Evolutionary conservation across 305 asterid species (phyloP).

Genomic region (Caryopteris hybrid): DNA sequence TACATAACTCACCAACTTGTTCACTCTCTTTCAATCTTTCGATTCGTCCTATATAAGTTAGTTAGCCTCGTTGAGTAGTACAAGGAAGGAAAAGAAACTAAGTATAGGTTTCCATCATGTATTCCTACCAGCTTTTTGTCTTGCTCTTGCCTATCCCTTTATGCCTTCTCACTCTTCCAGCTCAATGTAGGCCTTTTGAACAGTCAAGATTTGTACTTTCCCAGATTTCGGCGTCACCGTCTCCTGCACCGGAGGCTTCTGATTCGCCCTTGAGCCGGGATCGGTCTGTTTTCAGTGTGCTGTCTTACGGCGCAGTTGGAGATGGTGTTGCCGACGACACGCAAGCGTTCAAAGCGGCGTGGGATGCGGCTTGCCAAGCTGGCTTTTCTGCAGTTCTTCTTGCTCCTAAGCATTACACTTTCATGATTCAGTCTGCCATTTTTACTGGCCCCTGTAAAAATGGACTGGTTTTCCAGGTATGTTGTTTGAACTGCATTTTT

Average conservation of each 20-base stretch:
- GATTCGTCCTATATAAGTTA: constrained; percentile 1
- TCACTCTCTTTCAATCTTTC: background rate
- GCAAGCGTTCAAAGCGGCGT: constrained; percentile 61
- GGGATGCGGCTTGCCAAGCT: constrained; percentile 73
- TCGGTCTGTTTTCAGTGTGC: constrained; percentile 45
- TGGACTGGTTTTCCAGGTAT: constrained; percentile 49
- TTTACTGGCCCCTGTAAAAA: constrained; percentile 74
- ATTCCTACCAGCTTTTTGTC: constrained; percentile 7
- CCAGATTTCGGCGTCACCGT: constrained; percentile 47
- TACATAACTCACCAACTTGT: constrained; percentile 33
- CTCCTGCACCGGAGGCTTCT: constrained; percentile 34
- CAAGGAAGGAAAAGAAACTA: no score
- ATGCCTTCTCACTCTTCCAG: constrained; percentile 15
- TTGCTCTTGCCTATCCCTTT: constrained; percentile 25
- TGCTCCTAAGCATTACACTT: constrained; percentile 43
- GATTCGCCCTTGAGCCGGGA: background rate
- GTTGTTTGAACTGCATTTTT: background rate
- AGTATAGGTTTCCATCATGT: constrained; percentile 35
- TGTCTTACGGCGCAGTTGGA: constrained; percentile 67
- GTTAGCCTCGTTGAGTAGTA: no score
- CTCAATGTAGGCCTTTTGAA: constrained; percentile 32
- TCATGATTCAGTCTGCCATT: constrained; percentile 64
- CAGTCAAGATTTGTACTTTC: constrained; percentile 28
- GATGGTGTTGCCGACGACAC: constrained; percentile 67
- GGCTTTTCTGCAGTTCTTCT: constrained; percentile 33